These are phyloP conservation scores for Lipomyces sp. DNA, from an alignment of 805 yeast genomes.

Conservation along the genomic window DNA sequence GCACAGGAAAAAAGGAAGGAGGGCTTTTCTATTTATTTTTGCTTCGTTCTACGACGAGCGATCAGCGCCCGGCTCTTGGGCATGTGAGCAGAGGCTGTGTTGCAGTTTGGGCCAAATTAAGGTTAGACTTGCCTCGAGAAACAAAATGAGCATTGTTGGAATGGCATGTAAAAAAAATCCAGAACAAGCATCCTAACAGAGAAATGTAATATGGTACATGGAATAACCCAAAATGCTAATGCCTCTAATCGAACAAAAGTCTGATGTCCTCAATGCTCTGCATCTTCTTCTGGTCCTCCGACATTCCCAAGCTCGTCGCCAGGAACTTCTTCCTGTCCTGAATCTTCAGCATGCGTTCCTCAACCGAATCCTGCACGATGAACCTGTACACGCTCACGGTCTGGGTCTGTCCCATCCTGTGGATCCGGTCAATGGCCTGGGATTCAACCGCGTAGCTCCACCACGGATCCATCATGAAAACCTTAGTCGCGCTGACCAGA, in stretches of 20 bases:
- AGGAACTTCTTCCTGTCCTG: slow-evolving; percentile 67
- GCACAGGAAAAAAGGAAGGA: too few species aligned
- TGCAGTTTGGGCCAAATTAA: too few species aligned
- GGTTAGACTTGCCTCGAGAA: too few species aligned
- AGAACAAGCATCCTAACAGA: too few species aligned
- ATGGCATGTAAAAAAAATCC: too few species aligned
- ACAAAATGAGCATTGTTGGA: too few species aligned
- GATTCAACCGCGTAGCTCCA: slow-evolving; percentile 73
- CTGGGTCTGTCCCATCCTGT: slow-evolving; percentile 76
- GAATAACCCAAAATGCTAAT: too few species aligned
- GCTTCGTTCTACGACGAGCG: too few species aligned
- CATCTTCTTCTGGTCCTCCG: slow-evolving; percentile 39
- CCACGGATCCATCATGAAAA: slow-evolving; percentile 94
- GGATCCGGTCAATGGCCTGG: slow-evolving; percentile 55
- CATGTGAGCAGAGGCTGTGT: too few species aligned
- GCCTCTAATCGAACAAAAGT: slow-evolving; percentile 34
- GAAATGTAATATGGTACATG: too few species aligned
- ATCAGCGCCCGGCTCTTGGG: too few species aligned
- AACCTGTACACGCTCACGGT: slow-evolving; percentile 74
- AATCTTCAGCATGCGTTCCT: slow-evolving; percentile 80
- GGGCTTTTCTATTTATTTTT: too few species aligned
- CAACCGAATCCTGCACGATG: slow-evolving; percentile 78
- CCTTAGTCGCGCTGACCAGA: slow-evolving; percentile 77
- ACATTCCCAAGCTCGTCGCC: slow-evolving; percentile 37
- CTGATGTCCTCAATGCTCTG: slow-evolving; percentile 40